Evolutionary conservation across 768 basidiomycete genomes (phyloP), one percentile per base, ranked within the genome.

Genomic region (Rhizopogon salebrosus): DNA sequence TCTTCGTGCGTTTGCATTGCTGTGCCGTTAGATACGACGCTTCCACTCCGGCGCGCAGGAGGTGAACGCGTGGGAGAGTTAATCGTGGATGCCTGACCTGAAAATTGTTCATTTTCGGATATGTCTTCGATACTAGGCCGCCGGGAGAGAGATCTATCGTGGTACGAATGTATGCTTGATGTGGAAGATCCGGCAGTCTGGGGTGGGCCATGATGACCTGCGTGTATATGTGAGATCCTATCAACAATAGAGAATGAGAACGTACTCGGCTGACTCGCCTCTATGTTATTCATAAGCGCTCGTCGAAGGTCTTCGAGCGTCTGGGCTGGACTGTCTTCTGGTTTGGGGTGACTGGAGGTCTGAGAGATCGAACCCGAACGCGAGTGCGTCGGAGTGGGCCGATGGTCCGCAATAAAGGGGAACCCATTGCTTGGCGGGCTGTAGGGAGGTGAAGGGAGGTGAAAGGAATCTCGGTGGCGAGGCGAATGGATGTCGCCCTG

Each of bases 61-160:
- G 36, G n/a, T 9, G 54, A 39, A 13, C 27, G 35, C 11, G 41
- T 42, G 16, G 34, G 54, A 18, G 54, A 55, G 24, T 3, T 34
- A 10, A 51, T 18, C 27, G 20, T 43, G 6, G 50, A 31, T 26
- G 20, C 18, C 13, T 37, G 22, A 10, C 26, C 27, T 24, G 29
- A 55, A 57, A 58, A 31, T 56, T 60, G 10, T 46, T 65, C 69
- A 23, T 66, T 54, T 58, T 75, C 74, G 16, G 68, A 67, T 14
- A 74, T 68, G 40, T 70, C 72, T 9, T 72, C 70, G 45, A 72
- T 64, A 48, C 74, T 71, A 10, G 66, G 65, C 34, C 61, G 62
- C 18, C 75, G 67, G n/a, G 77, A 77, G 14, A 35, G 60, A 1
- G 57, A 13, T 1, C 29, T 27, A 4, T 39, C 39, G 48, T 51